phyloP scores from a whole-genome alignment of 768 basidiomycete species.

The Auricularia sp. region DNA sequence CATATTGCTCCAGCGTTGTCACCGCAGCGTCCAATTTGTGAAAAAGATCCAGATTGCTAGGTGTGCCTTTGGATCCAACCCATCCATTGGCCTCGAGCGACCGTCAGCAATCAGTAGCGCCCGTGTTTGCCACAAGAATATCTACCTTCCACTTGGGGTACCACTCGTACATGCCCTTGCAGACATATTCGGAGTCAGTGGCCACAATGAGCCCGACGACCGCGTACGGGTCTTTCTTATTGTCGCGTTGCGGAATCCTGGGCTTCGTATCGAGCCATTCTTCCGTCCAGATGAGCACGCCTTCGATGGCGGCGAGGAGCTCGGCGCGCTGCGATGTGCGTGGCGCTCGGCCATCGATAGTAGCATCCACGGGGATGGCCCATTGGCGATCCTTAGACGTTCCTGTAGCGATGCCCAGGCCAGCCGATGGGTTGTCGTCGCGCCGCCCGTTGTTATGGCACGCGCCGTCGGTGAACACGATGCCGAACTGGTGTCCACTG shows the following conservation, averaged over 20 bases:
- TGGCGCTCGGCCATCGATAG: not conserved
- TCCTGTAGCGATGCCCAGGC: conserved; percentile 18
- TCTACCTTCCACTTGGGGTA: conserved; percentile 23
- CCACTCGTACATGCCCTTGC: conserved; percentile 27
- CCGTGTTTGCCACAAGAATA: no score
- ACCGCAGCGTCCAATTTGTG: not conserved
- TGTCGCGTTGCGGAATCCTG: not conserved
- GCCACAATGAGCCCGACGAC: conserved; percentile 12
- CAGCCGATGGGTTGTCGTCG: conserved; percentile 14
- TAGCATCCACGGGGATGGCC: not conserved
- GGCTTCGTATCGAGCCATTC: not conserved
- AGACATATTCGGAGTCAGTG: conserved; percentile 27
- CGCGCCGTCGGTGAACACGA: conserved; percentile 27
- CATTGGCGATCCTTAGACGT: not conserved
- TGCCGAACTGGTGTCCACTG: conserved; percentile 13
- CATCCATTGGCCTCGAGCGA: not conserved
- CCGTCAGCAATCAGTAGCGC: no score
- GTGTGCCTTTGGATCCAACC: not conserved
- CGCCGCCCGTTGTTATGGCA: conserved; percentile 20
- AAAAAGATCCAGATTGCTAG: not conserved
- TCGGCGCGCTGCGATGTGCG: not conserved
- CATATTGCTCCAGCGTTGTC: not conserved
- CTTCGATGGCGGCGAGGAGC: not conserved
- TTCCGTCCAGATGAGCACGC: not conserved
- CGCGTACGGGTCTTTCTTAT: not conserved